Evolutionary conservation across 108 stramenopile species (phyloP), one percentile per base, ranked within the genome.

Genomic region (Nitzschia inconspicua): DNA sequence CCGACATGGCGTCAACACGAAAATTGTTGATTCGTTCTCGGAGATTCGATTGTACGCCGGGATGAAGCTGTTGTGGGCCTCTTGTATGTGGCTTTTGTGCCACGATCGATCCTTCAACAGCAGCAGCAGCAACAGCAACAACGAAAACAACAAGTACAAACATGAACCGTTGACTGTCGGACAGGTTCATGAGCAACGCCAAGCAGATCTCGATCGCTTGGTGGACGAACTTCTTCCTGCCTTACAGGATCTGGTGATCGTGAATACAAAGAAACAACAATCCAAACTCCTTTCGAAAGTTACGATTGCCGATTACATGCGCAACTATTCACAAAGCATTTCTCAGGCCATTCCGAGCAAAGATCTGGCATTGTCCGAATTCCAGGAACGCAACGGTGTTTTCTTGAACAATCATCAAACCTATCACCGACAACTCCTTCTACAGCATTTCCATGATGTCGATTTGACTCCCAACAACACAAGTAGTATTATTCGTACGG

Each of bases 81-180:
- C 80, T 28, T 57, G 72, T 27, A 57, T 86, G 63, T 86, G 84
- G 84, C 52, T 86, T 23, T 27, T 86, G 2, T 86, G 84, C 52
- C 80, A 82, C 49, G 40, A 58, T 47, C n/a, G 44, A 16, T 16
- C 19, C 10, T 16, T 46, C n/a, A n/a, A n/a, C n/a, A n/a, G n/a
- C n/a, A n/a, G n/a, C 3, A 52, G 27, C 51, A 22, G 4, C 47
- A 10, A 22, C 23, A 3, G 23, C 23, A 48, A 49, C 47, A 18
- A 44, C 28, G 27, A 20, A 35, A 42, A 20, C 41, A 25, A 41
- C 30, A 44, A 49, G 20, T n/a, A n/a, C n/a, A n/a, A n/a, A n/a
- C n/a, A n/a, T n/a, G n/a, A n/a, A 14, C 70, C 83, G 23, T 29
- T 72, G 14, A 73, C 86, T 22, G 78, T 78, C 11, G 63, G 40